A percentile compares a stretch with the other conserved stretches of the same genome.
These are phyloP conservation scores for Leishmania tarentolae DNA, from an alignment of 208 protist species.

Conservation along the genomic window DNA sequence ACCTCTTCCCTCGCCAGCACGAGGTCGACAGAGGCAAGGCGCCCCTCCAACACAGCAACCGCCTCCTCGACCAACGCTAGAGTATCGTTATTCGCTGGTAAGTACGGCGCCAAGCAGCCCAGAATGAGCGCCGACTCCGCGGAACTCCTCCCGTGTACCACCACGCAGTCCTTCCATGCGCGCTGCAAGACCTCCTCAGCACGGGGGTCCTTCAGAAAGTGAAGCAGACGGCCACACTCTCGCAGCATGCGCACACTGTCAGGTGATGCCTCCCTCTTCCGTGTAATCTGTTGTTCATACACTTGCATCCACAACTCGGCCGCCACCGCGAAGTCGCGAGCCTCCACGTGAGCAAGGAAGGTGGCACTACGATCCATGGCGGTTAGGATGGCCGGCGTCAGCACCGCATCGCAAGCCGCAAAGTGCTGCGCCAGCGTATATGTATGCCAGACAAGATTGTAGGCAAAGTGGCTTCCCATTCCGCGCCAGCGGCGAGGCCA, in stretches of 20 bases:
- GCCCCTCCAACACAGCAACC: constrained; percentile 47
- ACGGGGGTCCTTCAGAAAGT: constrained; percentile 61
- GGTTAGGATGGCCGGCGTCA: constrained; percentile 42
- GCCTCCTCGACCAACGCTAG: constrained; percentile 28
- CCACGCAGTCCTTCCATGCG: constrained; percentile 38
- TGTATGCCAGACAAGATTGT: constrained; percentile 80
- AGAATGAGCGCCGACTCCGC: constrained; percentile 70
- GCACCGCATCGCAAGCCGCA: constrained; percentile 13
- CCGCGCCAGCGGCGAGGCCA: constrained; percentile 85
- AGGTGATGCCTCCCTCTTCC: constrained; percentile 8
- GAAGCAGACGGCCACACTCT: constrained; percentile 80
- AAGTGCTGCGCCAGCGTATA: constrained; percentile 43
- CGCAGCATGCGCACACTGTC: constrained; percentile 60
- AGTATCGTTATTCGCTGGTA: constrained; percentile 37
- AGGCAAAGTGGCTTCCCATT: constrained; percentile 51
- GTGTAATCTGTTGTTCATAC: constrained; percentile 17
- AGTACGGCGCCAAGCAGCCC: constrained; percentile 73
- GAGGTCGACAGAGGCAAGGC: constrained; percentile 52
- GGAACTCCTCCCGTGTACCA: constrained; percentile 54
- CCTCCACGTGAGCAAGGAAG: constrained; percentile 69
- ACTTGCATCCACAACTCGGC: constrained; percentile 65
- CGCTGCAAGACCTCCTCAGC: constrained; percentile 57
- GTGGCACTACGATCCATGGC: constrained; percentile 71
- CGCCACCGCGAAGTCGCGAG: constrained; percentile 57
- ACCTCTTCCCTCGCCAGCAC: constrained; percentile 73